Percentiles rank a stretch among this genome's conserved stretches.
Conservation (phyloP, 2,329 filamentous ascomycete species). For the Penicillium sp. region DNA sequence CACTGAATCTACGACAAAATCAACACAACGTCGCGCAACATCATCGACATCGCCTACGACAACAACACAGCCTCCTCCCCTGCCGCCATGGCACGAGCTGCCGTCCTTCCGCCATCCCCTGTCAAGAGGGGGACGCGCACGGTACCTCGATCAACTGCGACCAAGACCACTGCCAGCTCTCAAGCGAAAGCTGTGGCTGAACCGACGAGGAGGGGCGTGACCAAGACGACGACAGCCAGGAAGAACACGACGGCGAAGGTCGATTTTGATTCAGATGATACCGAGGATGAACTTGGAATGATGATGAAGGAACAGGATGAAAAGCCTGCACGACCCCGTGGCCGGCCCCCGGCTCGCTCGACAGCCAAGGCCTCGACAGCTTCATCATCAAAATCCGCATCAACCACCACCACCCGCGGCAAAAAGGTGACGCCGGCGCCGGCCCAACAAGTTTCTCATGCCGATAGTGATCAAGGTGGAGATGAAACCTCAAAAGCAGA, state of each 20-base stretch:
- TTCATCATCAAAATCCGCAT: background rate
- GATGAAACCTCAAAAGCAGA: conserved; percentile 6
- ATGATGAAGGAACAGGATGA: conserved; percentile 15
- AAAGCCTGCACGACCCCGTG: conserved; percentile 16
- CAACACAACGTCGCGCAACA: conserved; percentile 1
- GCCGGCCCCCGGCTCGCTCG: conserved; percentile 12
- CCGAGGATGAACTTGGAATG: conserved; percentile 26
- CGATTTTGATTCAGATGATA: conserved; percentile 23
- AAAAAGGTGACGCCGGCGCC: conserved; percentile 14
- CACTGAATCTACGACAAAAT: conserved; percentile 7
- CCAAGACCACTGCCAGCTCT: conserved; percentile 19
- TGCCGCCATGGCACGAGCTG: conserved; percentile 27
- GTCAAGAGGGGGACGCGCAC: conserved; percentile 21
- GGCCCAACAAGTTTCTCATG: background rate
- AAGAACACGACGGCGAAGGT: background rate
- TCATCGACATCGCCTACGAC: conserved; percentile 2
- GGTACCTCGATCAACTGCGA: conserved; percentile 18
- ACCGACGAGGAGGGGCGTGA: conserved; percentile 6
- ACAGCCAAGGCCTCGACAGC: conserved; percentile 14
- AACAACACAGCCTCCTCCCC: background rate
- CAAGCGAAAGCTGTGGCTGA: conserved; percentile 9
- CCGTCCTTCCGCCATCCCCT: conserved; percentile 26
- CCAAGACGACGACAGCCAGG: conserved; percentile 5
- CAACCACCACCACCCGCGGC: conserved; percentile 1
- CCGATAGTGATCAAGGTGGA: background rate